A percentile compares a stretch with the other conserved stretches of the same genome.
These are phyloP conservation scores for Ceratocystis variospora DNA, from an alignment of 2,329 filamentous ascomycete species.

Conservation along the genomic window DNA sequence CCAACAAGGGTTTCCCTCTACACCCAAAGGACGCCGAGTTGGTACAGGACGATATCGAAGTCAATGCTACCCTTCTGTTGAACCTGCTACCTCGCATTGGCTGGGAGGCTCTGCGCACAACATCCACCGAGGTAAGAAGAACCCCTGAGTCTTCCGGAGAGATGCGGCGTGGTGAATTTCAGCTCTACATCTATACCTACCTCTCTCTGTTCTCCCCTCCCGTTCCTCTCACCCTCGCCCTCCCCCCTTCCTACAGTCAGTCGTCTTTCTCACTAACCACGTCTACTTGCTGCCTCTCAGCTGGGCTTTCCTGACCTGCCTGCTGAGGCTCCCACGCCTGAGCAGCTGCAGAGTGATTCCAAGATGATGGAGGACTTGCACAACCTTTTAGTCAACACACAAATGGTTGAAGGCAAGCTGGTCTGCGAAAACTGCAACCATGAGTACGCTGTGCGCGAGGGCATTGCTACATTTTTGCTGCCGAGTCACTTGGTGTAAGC, in stretches of 20 bases:
- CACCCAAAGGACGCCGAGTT: slow-evolving; percentile 89
- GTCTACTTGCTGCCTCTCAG: slow-evolving; percentile 31
- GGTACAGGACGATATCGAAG: slow-evolving; percentile 65
- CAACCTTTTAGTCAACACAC: slow-evolving; percentile 71
- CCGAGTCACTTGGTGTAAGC: slow-evolving; percentile 71
- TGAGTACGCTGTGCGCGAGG: slow-evolving; percentile 88
- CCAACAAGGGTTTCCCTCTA: slow-evolving; percentile 67
- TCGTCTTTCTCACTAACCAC: background rate
- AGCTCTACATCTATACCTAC: too few relatives aligned
- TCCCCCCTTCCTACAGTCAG: background rate
- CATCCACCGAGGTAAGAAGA: slow-evolving; percentile 56
- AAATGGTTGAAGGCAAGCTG: slow-evolving; percentile 75
- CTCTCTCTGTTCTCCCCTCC: background rate
- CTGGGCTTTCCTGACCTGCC: slow-evolving; percentile 67
- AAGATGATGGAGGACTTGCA: slow-evolving; percentile 67
- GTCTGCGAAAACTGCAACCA: slow-evolving; percentile 86
- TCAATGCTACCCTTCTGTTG: slow-evolving; percentile 65
- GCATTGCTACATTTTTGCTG: slow-evolving; percentile 89
- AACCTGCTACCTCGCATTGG: slow-evolving; percentile 81
- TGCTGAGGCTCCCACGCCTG: slow-evolving; percentile 45
- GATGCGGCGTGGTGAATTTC: too few relatives aligned
- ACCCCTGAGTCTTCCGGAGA: too few relatives aligned
- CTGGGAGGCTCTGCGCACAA: slow-evolving; percentile 66
- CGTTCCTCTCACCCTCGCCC: slow-evolving; percentile 13
- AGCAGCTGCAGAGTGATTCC: slow-evolving; percentile 50